Evolutionary conservation across 2,329 filamentous ascomycete species (phyloP).

Genomic region (Colletotrichum cordylinicola): DNA sequence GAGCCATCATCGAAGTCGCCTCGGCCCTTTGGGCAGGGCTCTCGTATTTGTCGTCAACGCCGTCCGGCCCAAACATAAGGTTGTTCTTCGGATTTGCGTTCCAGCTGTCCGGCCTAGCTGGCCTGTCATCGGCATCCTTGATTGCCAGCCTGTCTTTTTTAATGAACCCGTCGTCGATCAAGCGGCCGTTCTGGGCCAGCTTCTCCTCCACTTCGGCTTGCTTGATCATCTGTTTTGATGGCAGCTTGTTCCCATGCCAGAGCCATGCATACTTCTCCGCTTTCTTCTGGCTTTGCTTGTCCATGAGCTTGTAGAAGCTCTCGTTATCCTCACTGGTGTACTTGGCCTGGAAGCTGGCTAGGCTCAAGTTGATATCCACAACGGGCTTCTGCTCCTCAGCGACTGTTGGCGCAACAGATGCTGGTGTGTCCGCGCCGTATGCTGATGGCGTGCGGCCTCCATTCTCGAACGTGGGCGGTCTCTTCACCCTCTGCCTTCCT

Average conservation of each 20-base stretch:
- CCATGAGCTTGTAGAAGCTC: conserved; percentile 90
- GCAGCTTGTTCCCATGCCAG: conserved; percentile 87
- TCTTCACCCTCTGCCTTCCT: conserved; percentile 49
- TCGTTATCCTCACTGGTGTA: conserved; percentile 99
- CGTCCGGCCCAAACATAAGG: conserved; percentile 84
- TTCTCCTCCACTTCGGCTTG: conserved; percentile 67
- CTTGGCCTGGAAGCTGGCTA: conserved; percentile 86
- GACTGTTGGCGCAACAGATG: conserved; percentile 53
- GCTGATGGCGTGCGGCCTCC: conserved; percentile 65
- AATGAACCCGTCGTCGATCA: conserved; percentile 60
- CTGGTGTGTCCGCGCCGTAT: conserved; percentile 77
- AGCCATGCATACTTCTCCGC: conserved; percentile 89
- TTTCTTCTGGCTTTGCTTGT: conserved; percentile 86
- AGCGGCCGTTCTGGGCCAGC: conserved; percentile 48
- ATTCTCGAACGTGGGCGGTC: conserved; percentile 30
- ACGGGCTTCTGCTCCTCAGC: conserved; percentile 46
- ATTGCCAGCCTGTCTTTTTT: conserved; percentile 66
- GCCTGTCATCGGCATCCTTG: conserved; percentile 71
- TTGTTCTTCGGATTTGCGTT: conserved; percentile 76
- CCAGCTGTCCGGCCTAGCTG: conserved; percentile 81
- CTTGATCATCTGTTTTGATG: conserved; percentile 76
- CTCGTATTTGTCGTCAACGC: conserved; percentile 61
- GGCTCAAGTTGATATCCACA: conserved; percentile 78
- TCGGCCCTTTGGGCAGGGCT: conserved; percentile 75
- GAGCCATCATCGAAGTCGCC: conserved; percentile 72